Evolutionary conservation across 2,329 filamentous ascomycete genomes (phyloP).

Genomic region (Arthrobotrys sinensis): DNA sequence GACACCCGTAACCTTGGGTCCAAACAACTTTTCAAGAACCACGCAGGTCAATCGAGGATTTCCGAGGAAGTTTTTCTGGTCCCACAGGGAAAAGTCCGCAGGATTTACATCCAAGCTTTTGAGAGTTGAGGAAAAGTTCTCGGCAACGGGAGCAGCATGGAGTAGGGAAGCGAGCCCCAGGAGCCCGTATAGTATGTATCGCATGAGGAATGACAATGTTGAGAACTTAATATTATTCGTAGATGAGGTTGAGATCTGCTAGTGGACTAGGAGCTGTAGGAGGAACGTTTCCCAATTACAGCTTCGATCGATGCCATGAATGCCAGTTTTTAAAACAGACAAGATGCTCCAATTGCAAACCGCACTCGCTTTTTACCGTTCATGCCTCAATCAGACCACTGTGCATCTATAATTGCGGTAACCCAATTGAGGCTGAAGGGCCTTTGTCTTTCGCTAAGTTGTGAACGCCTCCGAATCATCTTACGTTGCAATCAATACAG

Average conservation of each 20-base stretch:
- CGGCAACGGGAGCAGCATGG: constrained; percentile 18
- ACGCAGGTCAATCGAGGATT: constrained; percentile 30
- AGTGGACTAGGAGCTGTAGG: not conserved
- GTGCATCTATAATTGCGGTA: constrained; percentile 24
- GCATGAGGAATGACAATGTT: constrained; percentile 5
- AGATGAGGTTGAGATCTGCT: not conserved
- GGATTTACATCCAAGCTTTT: constrained; percentile 21
- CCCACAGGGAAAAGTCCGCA: constrained; percentile 9
- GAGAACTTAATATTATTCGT: not conserved
- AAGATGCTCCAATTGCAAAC: not conserved
- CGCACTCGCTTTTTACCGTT: constrained; percentile 26
- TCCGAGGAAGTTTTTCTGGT: constrained; percentile 18
- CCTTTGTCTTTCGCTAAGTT: constrained; percentile 14
- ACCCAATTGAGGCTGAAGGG: constrained; percentile 26
- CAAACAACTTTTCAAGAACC: constrained; percentile 27
- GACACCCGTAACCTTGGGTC: constrained; percentile 12
- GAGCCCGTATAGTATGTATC: constrained; percentile 7
- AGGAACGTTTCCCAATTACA: not conserved
- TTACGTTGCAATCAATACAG: constrained; percentile 21
- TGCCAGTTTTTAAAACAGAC: constrained; percentile 25
- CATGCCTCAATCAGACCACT: constrained; percentile 23
- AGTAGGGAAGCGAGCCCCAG: constrained; percentile 20
- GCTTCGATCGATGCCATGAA: constrained; percentile 3
- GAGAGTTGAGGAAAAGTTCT: constrained; percentile 18
- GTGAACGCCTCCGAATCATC: constrained; percentile 31